These are phyloP conservation scores for Paragyromitra xinjiangensis DNA, from an alignment of 495 filamentous ascomycete species.

Conservation along the genomic window DNA sequence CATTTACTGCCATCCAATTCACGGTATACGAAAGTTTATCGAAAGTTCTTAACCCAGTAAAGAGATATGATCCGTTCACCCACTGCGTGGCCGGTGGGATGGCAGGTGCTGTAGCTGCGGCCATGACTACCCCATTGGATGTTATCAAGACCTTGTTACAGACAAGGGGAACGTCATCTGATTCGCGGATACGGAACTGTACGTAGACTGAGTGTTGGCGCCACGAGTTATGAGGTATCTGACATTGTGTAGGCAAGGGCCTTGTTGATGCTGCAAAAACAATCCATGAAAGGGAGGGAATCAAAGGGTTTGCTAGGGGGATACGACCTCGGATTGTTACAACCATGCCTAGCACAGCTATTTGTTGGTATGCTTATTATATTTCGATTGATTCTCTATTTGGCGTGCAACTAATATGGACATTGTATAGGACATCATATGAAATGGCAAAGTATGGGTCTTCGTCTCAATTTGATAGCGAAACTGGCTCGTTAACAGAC, in stretches of 20 bases:
- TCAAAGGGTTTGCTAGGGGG: constrained; percentile 88
- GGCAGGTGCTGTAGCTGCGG: constrained; percentile 91
- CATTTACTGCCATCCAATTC: constrained; percentile 95
- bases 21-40: constrained; percentile 96
- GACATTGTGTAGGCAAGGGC: constrained; percentile 68
- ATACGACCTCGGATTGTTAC: constrained; percentile 90
- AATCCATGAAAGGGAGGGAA: constrained; percentile 83
- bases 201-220: constrained; percentile 13
- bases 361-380: constrained; percentile 82
- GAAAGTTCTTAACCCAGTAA: constrained; percentile 85
- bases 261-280: constrained; percentile 82
- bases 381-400: background rate
- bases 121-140: constrained; percentile 92
- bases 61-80: constrained; percentile 86
- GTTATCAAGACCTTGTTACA: constrained; percentile 98
- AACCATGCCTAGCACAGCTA: constrained; percentile 97
- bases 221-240: constrained; percentile 17
- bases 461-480: background rate
- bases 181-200: constrained; percentile 78
- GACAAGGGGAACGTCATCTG: constrained; percentile 82
- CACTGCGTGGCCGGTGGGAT: constrained; percentile 92
- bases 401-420: constrained; percentile 48
- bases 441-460: constrained; percentile 72
- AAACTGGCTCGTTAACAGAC: constrained; percentile 15
- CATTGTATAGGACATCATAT: constrained; percentile 70